Evolutionary conservation across 371 early-diverging fungal genomes (phyloP).

Genomic region (Apophysomyces variabilis): DNA sequence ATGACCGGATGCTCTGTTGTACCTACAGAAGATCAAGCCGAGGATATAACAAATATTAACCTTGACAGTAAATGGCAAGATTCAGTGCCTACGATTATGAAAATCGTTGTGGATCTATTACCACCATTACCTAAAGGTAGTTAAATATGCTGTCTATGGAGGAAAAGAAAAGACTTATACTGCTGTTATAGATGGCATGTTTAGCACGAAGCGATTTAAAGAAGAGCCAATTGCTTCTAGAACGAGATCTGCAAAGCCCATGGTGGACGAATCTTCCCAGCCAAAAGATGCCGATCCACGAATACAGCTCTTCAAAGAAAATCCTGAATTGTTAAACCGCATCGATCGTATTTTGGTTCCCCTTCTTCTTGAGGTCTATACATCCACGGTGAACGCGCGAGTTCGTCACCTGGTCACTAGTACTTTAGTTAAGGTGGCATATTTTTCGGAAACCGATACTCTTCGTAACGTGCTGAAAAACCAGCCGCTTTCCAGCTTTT

Average conservation of each 20-base stretch:
- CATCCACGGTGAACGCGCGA: conserved; percentile 59
- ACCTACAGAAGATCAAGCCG: conserved; percentile 1
- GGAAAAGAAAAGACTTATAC: not conserved
- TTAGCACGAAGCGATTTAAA: conserved; percentile 42
- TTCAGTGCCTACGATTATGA: conserved; percentile 41
- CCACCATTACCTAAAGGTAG: conserved; percentile 69
- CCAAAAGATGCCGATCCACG: conserved; percentile 41
- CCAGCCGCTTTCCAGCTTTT: conserved; percentile 60
- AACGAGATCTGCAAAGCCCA: conserved; percentile 23
- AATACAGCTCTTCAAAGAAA: conserved; percentile 40
- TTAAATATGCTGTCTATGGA: conserved; percentile 18
- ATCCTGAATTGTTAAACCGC: conserved; percentile 41
- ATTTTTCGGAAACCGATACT: conserved; percentile 43
- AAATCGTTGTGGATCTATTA: conserved; percentile 59
- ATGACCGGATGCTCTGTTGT: conserved; percentile 52
- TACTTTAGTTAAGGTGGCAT: conserved; percentile 58
- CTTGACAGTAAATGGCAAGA: conserved; percentile 50
- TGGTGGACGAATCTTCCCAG: not conserved
- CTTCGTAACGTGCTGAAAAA: conserved; percentile 44
- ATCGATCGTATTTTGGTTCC: conserved; percentile 57
- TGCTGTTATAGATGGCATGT: conserved; percentile 26
- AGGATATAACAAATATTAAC: conserved; percentile 23
- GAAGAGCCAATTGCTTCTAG: conserved; percentile 30
- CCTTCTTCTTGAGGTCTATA: conserved; percentile 59
- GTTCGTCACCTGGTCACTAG: conserved; percentile 62